Evolutionary conservation across 176 grass and related monocot species (phyloP), one percentile per base, ranked within the genome.

Genomic region (Rhynchospora tenuis): DNA sequence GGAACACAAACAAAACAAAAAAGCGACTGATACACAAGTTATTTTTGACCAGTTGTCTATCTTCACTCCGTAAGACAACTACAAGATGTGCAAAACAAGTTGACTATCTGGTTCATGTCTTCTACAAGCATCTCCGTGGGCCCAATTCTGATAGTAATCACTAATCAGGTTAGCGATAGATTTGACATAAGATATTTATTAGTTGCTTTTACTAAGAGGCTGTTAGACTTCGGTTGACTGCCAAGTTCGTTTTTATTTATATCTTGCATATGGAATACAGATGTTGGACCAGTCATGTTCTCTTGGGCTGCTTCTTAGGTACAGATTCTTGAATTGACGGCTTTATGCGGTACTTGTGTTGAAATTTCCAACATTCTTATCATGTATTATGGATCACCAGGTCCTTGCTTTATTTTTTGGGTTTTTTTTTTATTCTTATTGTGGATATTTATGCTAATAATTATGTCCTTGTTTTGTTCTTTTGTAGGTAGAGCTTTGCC

Each of bases 221-320:
- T 3, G 10, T 62, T 48, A 70, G 26, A 2, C 17, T 86, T n/a
- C 84, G 80, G 47, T 81, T 84, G 15, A 38, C 46, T 83, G 9
- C 43, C 43, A 45, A 86, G 54, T 50, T 78, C 7, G 27, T 81
- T 83, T 81, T 82, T 50, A 60, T 90, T 92, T 75, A 88, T 46
- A 12, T n/a, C 86, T 82, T 86, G 12, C 85, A 76, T 83, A n/a
- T 78, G 75, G 78, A 84, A 81, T 86, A 62, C 89, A 99, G 97
- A 73, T 88, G 31, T 86, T 99, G 84, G 91, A 88, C 19, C 93
- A 91, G 22, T 99, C 97, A 1, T 99, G 72, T 96, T 99, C 73
- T 90, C 91, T 99, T 67, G 97, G 97, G 51, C 60, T 99, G 54
- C 93, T 99, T 68, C 83, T 95, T 88, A 90, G 97, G 79, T 99